Conservation (phyloP, 2,329 filamentous ascomycete species). For the Botrytis deweyae region DNA sequence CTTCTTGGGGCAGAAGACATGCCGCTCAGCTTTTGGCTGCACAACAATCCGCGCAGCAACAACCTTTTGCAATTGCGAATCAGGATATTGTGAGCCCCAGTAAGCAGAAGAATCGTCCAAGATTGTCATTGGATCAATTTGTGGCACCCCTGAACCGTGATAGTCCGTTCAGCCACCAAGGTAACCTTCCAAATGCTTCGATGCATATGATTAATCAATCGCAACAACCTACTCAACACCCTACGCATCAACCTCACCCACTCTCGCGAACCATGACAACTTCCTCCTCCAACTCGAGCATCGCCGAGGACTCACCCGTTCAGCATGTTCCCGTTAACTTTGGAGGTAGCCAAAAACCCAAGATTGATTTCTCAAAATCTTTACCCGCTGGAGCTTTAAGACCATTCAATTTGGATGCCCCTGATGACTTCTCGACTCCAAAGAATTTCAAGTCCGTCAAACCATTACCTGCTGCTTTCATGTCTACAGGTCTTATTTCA, state of each 20-base stretch:
- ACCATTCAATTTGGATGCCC: constrained; percentile 43
- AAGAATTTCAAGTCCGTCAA: constrained; percentile 73
- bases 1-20: constrained; percentile 59
- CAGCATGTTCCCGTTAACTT: constrained; percentile 55
- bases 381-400: constrained; percentile 65
- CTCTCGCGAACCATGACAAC: constrained; percentile 84
- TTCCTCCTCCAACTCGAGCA: constrained; percentile 78
- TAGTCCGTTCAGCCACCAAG: constrained; percentile 59
- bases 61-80: constrained; percentile 23
- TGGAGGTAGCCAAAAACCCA: constrained; percentile 51
- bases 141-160: constrained; percentile 65
- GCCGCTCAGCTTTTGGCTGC: constrained; percentile 48
- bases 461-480: constrained; percentile 80
- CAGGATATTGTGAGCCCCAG: constrained; percentile 56
- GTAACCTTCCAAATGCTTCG: constrained; percentile 53
- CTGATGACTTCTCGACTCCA: constrained; percentile 68
- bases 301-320: constrained; percentile 70
- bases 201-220: constrained; percentile 48
- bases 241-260: constrained; percentile 66
- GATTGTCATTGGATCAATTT: constrained; percentile 78
- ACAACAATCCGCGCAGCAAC: constrained; percentile 36
- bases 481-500: constrained; percentile 90
- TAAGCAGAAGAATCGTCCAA: constrained; percentile 61
- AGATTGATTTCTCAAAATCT: constrained; percentile 69
- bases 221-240: constrained; percentile 20